Evolutionary conservation across 2,329 filamentous ascomycete species (phyloP), one percentile per base, ranked within the genome.

Genomic region (Sarocladium kiliense): DNA sequence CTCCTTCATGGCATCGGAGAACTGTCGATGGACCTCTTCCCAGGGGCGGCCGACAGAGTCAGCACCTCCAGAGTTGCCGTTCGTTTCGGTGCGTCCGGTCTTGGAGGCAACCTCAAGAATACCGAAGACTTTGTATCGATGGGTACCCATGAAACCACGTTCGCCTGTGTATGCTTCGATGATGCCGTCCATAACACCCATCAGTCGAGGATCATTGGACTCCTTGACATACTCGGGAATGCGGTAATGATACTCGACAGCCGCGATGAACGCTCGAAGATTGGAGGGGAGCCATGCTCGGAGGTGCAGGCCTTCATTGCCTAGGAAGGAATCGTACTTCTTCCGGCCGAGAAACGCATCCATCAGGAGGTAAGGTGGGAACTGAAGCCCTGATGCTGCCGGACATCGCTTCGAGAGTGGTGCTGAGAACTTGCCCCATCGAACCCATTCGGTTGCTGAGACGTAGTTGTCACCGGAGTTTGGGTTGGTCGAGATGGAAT

Each of bases 71-170:
- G 77, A 78, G 14, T 72, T 67, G 2, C 78, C 78, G 53, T 81
- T 81, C 0, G 78, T 80, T 57, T 74, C 78, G 0, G 77, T 76
- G 3, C 78, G 71, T 2, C 78, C 78, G 0, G 76, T 78, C 63
- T 81, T 81, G 39, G 72, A 74, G 1, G 78, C 78, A 14, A 80
- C 74, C 56, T 81, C 78, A 0, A 81, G 71, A 26, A 81, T 77
- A 1, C 78, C 79, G 58, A 79, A 81, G 3, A 81, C 78, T 60
- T 81, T 81, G 63, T 81, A 80, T n/a, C 78, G 67, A 60, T 82
- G 78, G 0, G 74, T 76, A 4, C 79, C 78, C 78, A 81, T 79
- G 61, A 81, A 81, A 0, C 79, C 78, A 19, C 78, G 70, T 59
- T 81, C 78, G 1, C 78, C 79, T 0, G 77, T 76, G 58, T 81